Base-by-base conservation (phyloP, 2,329 filamentous ascomycete genomes). In the Xylaria sp. region DNA sequence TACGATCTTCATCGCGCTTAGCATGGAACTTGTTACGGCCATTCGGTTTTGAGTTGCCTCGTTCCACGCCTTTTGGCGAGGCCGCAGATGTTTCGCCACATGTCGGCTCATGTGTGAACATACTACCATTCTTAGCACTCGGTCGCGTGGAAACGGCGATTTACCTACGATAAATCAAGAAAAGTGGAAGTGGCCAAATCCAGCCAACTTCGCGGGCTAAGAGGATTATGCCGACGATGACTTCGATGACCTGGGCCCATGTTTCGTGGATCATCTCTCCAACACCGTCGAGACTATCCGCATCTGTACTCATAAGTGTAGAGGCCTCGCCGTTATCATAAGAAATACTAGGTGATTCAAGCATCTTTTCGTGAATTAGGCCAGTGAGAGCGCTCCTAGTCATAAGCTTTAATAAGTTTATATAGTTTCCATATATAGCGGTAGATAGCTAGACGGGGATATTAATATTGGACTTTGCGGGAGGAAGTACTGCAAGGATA, bases 221-320 rank as follows among this genome's bases (percentile, higher is more conserved):
- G 53, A 82, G 69, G 6, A 57, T 47, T 2, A 79, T 71, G 1
- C 79, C 80, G 35, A 82, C 67, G 0, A 74, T 37, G 0, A 81
- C 74, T 58, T 81, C 80, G 0, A 81, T n/a, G 1, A 74, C 37
- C 13, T 78, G 72, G 0, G 75, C 79, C 77, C 79, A 81, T 0
- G 72, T 74, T 41, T 81, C 79, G 48, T 81, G 78, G 13, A 78
- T 60, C 74, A 80, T 76, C 29, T 72, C 68, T 0, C 68, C 71
- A 5, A 74, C 70, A 0, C 65, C 65, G 1, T 72, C 73, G 0
- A 80, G 66, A 53, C 68, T 72, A 11, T 76, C 73, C 1, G 75
- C 71, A 65, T 82, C 79, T 2, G 73, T 80, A 58, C 74, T 81
- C 69, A 77, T 76, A 0, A 81, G 68, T 0, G 78, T 78, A 2